phyloP scores from a whole-genome alignment of 2,329 filamentous ascomycete species.

The Apiospora hydei region DNA sequence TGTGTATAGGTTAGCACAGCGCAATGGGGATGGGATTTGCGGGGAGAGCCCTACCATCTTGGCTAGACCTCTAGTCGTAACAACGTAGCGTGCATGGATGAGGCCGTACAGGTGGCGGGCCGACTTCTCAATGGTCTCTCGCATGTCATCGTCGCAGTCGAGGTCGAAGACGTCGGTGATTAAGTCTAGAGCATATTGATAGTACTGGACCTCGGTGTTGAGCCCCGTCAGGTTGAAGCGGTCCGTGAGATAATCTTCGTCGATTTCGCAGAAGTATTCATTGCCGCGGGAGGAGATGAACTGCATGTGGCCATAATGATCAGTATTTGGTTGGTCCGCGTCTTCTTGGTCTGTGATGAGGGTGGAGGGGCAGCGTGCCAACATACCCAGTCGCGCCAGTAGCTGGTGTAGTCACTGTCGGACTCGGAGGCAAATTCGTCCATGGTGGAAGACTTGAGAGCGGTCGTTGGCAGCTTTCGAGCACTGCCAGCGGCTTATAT shows the following conservation, averaged over 20 bases:
- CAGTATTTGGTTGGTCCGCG: not conserved
- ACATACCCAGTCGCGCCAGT: constrained; percentile 99
- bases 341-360: constrained; percentile 12
- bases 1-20: not conserved
- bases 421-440: constrained; percentile 98
- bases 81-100: constrained; percentile 95
- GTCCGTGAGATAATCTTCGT: constrained; percentile 98
- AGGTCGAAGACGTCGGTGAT: constrained; percentile 98
- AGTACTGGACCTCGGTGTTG: constrained; percentile 97
- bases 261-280: constrained; percentile 99
- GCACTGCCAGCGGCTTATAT: constrained; percentile 6
- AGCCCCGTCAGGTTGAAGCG: constrained; percentile 97
- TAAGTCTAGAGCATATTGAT: constrained; percentile 96
- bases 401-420: constrained; percentile 98
- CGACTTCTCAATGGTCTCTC: constrained; percentile 97
- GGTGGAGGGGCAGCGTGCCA: constrained; percentile 24
- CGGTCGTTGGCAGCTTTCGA: not conserved
- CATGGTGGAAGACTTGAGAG: constrained; percentile 60
- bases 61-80: constrained; percentile 88
- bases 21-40: constrained; percentile 22
- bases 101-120: constrained; percentile 94
- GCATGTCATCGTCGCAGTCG: constrained; percentile 98
- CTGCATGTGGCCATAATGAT: constrained; percentile 54
- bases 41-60: constrained; percentile 79
- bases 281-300: constrained; percentile 98